Conservation (phyloP, 2,329 filamentous ascomycete species). For the Plectosphaerella cucumerina region DNA sequence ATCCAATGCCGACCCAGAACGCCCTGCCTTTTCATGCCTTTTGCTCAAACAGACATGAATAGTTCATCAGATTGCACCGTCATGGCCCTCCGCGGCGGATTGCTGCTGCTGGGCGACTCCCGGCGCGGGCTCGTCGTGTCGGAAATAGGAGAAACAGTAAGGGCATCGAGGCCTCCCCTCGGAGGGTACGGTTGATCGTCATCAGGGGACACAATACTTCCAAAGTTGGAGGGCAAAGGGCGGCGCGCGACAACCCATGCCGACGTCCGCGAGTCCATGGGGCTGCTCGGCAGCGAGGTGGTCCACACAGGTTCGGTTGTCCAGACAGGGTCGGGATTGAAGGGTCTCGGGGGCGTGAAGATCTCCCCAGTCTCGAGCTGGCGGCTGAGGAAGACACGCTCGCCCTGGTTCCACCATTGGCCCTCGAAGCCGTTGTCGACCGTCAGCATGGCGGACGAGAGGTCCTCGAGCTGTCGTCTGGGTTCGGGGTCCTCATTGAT, state of each 20-base stretch:
- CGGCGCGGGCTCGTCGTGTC: conserved; percentile 9
- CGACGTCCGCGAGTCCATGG: background rate
- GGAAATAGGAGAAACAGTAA: conserved; percentile 11
- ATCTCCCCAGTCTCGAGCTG: conserved; percentile 13
- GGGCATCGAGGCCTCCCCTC: background rate
- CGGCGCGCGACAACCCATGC: background rate
- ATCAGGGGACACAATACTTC: background rate
- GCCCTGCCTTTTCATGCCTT: no score
- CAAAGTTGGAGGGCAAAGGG: background rate
- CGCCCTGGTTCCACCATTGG: conserved; percentile 53
- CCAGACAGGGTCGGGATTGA: background rate
- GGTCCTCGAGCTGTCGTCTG: conserved; percentile 36
- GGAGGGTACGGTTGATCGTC: background rate
- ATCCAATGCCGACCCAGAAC: no score
- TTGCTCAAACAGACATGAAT: conserved; percentile 18
- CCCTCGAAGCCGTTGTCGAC: conserved; percentile 55
- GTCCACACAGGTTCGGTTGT: background rate
- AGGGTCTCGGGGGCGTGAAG: conserved; percentile 29
- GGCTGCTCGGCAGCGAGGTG: background rate
- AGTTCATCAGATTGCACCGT: conserved; percentile 39
- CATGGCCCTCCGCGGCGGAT: conserved; percentile 25
- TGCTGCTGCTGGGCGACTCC: background rate
- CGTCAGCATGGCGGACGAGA: conserved; percentile 51
- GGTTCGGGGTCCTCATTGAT: conserved; percentile 6
- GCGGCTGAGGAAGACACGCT: conserved; percentile 15